Evolutionary conservation across 495 filamentous ascomycete species (phyloP).

Genomic region (Oidiodendron maius): DNA sequence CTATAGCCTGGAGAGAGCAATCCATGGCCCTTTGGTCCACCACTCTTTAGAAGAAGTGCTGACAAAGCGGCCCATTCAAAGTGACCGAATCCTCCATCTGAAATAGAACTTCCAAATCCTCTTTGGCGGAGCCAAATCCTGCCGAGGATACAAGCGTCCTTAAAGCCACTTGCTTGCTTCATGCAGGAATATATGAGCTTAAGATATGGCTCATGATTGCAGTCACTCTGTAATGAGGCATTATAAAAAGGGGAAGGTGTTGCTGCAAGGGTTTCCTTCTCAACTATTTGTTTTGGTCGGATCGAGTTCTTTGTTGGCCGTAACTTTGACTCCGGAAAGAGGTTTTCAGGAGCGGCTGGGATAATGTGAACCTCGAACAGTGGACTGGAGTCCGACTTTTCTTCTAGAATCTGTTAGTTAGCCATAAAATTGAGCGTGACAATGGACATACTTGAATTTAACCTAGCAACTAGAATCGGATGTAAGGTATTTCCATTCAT

Average conservation of each 20-base stretch:
- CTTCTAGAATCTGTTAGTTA: slow-evolving; percentile 3
- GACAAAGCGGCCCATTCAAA: slow-evolving; percentile 82
- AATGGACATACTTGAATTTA: slow-evolving; percentile 10
- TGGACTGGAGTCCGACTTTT: slow-evolving; percentile 20
- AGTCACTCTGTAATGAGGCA: slow-evolving; percentile 74
- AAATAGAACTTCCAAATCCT: slow-evolving; percentile 61
- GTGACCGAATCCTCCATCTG: slow-evolving; percentile 82
- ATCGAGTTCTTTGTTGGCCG: slow-evolving; percentile 65
- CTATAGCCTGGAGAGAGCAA: slow-evolving; percentile 74
- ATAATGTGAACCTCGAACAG: slow-evolving; percentile 71
- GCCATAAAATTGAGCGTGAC: not conserved
- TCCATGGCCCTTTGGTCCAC: slow-evolving; percentile 60
- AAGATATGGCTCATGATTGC: slow-evolving; percentile 62
- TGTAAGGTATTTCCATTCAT: slow-evolving; percentile 74
- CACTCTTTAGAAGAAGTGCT: slow-evolving; percentile 74
- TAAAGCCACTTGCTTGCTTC: slow-evolving; percentile 63
- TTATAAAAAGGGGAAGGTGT: slow-evolving; percentile 83
- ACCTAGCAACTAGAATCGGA: slow-evolving; percentile 58
- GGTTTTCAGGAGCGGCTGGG: slow-evolving; percentile 55
- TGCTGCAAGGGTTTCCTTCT: slow-evolving; percentile 28
- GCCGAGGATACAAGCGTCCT: slow-evolving; percentile 79
- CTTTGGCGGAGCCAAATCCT: slow-evolving; percentile 85
- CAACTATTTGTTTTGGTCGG: slow-evolving; percentile 37
- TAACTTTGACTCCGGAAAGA: slow-evolving; percentile 65
- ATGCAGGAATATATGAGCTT: slow-evolving; percentile 61